Base-by-base conservation (phyloP, 106 monocot genomes). In the Agapanthus africanus region DNA sequence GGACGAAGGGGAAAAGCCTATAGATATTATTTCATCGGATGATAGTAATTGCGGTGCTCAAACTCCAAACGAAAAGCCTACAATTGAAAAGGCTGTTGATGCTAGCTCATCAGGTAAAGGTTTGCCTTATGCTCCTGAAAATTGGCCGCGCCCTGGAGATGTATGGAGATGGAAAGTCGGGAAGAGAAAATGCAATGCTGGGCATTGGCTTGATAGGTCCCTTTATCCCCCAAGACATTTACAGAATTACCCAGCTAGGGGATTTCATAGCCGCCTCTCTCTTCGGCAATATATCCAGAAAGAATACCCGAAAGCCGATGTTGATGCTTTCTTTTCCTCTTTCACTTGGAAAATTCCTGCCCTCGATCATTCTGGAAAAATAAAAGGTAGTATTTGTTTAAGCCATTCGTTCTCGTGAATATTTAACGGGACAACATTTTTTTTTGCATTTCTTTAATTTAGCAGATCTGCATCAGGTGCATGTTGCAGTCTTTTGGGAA, bases 141-240 rank as follows among this genome's bases (percentile, higher is more conserved):
- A 80, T 67, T 90, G 84, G 87, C 94, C 94, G 4, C 11, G 16
- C 66, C 76, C 76, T 51, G 94, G 90, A 41, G 94, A 94, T 78
- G 67, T 61, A 31, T 94, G 94, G 94, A 64, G 69, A 32, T 94
- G 94, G 94, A 82, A 67, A 66, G 94, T 94, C 31, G 90, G 94
- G 13, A 75, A 38, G 27, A 82, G 94, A 74, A 34, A 33, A 35
- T 18, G 74, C 38, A 27, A 2, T 59, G 11, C 73, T 65, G 90
- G 90, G 32, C 67, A 83, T 74, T 85, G 77, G 80, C 13, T 47
- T 59, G 94, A 94, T 76, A 82, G 85, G 79, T 78, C 50, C 33
- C 42, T 84, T 46, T 75, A 30, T 72, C 83, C 83, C 30, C 94
- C 94, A 0, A 22, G 56, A 4, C 69, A 68, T 47, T 76, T 75